phyloP scores from a whole-genome alignment of 2,329 filamentous ascomycete species.

The Sporothrix humicola region DNA sequence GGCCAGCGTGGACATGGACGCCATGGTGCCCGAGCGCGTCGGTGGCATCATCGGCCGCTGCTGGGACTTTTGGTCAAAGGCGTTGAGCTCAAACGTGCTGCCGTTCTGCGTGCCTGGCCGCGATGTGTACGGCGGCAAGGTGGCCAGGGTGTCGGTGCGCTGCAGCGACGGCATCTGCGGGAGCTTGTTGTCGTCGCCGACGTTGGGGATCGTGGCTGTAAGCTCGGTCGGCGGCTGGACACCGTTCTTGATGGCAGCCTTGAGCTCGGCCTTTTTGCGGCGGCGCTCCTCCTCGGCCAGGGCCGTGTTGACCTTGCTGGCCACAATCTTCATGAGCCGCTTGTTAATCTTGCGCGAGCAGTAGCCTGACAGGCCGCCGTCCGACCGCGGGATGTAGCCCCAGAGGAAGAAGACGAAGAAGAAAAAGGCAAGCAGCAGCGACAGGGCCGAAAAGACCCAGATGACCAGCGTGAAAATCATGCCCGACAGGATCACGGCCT shows the following conservation, averaged over 20 bases:
- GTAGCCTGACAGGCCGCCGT: slow-evolving; percentile 82
- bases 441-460: slow-evolving; percentile 82
- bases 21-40: slow-evolving; percentile 46
- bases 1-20: slow-evolving; percentile 36
- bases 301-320: slow-evolving; percentile 85
- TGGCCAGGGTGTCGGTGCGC: slow-evolving; percentile 65
- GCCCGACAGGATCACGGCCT: slow-evolving; percentile 81
- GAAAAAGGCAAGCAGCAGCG: slow-evolving; percentile 73
- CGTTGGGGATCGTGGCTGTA: slow-evolving; percentile 69
- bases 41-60: slow-evolving; percentile 53
- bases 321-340: slow-evolving; percentile 82
- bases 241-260: slow-evolving; percentile 60
- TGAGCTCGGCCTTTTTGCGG: slow-evolving; percentile 57
- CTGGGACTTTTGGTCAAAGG: slow-evolving; percentile 54
- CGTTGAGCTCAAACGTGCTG: slow-evolving; percentile 57
- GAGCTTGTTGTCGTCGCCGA: slow-evolving; percentile 55
- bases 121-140: slow-evolving; percentile 67
- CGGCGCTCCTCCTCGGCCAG: slow-evolving; percentile 76
- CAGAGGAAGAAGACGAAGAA: slow-evolving; percentile 90
- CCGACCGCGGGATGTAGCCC: slow-evolving; percentile 83
- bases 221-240: slow-evolving; percentile 58
- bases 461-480: slow-evolving; percentile 93
- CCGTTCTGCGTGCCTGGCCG: slow-evolving; percentile 53
- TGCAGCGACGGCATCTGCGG: slow-evolving; percentile 63
- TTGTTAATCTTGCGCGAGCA: slow-evolving; percentile 92